Percentiles rank a stretch among this genome's conserved stretches.
Conservation (phyloP, 192 early-diverging fungal species). For the Entomortierella parvispora region DNA sequence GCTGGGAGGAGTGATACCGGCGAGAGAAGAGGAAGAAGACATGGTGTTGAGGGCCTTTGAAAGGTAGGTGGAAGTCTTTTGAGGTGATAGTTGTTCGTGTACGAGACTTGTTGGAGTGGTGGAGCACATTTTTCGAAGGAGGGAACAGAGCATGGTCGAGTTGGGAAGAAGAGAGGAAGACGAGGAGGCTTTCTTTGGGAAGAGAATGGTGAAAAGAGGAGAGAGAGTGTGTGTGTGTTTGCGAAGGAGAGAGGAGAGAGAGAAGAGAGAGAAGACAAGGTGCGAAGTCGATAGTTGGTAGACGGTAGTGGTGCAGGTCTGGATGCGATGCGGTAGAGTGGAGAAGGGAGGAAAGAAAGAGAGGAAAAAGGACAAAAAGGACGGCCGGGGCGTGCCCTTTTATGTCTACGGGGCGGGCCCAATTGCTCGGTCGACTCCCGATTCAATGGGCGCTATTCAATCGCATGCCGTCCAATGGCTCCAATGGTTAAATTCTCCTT, state of each 20-base stretch:
- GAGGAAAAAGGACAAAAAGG: neutral
- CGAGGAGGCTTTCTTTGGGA: slow-evolving; percentile 19
- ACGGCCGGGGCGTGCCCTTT: neutral
- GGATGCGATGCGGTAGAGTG: neutral
- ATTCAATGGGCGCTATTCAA: no score
- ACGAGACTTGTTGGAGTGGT: slow-evolving; percentile 23
- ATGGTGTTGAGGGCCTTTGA: slow-evolving; percentile 25
- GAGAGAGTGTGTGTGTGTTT: neutral
- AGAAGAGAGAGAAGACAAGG: neutral
- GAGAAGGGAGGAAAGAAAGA: neutral
- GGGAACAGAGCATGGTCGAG: slow-evolving; percentile 48
- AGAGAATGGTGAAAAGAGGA: slow-evolving; percentile 16
- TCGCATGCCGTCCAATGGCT: no score
- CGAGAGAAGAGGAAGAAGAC: slow-evolving; percentile 18
- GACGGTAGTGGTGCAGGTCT: neutral
- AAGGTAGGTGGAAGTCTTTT: slow-evolving; percentile 17
- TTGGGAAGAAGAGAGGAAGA: slow-evolving; percentile 7
- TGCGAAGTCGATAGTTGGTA: neutral
- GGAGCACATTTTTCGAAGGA: slow-evolving; percentile 46
- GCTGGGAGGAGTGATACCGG: slow-evolving; percentile 30
- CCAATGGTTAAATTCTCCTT: no score
- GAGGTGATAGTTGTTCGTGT: slow-evolving; percentile 15
- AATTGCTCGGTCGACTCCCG: no score
- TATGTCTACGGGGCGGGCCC: neutral
- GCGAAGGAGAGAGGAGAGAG: neutral